Conservation (phyloP, 2,329 filamentous ascomycete species). For the Pseudocercospora musae region DNA sequence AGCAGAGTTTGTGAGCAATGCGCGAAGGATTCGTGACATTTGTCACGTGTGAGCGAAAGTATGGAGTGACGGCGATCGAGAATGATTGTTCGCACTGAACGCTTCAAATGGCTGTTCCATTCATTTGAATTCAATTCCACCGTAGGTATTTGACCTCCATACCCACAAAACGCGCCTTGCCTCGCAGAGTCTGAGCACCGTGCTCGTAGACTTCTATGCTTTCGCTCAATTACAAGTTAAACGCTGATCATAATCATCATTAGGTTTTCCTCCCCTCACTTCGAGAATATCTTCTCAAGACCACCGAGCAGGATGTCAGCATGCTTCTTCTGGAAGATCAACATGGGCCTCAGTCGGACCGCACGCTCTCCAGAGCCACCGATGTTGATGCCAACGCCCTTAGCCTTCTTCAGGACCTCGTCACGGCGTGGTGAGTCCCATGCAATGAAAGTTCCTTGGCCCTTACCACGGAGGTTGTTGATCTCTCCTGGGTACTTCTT, state of each 20-base stretch:
- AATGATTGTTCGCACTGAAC: not conserved
- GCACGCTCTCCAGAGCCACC: slow-evolving; percentile 74
- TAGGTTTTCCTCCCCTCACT: slow-evolving; percentile 15
- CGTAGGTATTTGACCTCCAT: not conserved
- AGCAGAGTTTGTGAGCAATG: not conserved
- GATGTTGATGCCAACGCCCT: slow-evolving; percentile 79
- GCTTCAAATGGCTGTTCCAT: not conserved
- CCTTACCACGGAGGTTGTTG: slow-evolving; percentile 79
- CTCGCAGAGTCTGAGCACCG: slow-evolving; percentile 2
- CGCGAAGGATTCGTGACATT: not conserved
- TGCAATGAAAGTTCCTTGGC: slow-evolving; percentile 86
- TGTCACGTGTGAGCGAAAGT: not conserved
- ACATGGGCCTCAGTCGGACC: slow-evolving; percentile 80
- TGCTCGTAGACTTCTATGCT: slow-evolving; percentile 8
- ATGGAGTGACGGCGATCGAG: not conserved
- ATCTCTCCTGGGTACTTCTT: slow-evolving; percentile 72
- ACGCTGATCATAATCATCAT: slow-evolving; percentile 3
- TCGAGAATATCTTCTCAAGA: slow-evolving; percentile 35
- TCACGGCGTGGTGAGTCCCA: slow-evolving; percentile 82
- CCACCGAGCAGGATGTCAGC: slow-evolving; percentile 73
- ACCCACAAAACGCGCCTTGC: slow-evolving; percentile 9
- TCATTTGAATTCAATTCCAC: not conserved
- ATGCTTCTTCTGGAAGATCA: slow-evolving; percentile 89
- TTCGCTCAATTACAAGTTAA: slow-evolving; percentile 4
- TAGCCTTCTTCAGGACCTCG: slow-evolving; percentile 73